Conservation (phyloP, 2,329 filamentous ascomycete species). For the Colletotrichum sidae region DNA sequence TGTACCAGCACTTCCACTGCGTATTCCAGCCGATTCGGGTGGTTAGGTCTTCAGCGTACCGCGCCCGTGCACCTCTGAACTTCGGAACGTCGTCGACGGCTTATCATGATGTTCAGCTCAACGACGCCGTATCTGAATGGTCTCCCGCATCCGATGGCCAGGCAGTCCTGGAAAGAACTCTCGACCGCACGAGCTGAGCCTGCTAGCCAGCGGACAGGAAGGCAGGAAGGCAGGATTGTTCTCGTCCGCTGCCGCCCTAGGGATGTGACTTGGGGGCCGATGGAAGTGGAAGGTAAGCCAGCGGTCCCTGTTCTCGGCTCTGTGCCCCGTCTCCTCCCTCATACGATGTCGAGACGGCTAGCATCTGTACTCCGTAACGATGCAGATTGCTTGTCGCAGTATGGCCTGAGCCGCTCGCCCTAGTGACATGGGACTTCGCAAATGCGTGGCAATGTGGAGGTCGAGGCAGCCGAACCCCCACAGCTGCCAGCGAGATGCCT, state of each 20-base stretch:
- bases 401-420: conserved; percentile 34
- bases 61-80: too few relatives aligned
- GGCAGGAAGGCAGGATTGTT: not conserved
- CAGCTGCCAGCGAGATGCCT: not conserved
- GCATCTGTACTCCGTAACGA: too few relatives aligned
- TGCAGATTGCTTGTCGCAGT: conserved; percentile 15
- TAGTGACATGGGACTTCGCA: conserved; percentile 31
- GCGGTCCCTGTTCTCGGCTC: conserved; percentile 23
- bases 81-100: too few relatives aligned
- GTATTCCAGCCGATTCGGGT: too few relatives aligned
- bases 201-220: conserved; percentile 1
- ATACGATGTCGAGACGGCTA: conserved; percentile 9
- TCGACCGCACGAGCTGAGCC: conserved; percentile 3
- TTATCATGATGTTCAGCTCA: too few relatives aligned
- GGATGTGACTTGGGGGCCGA: conserved; percentile 37
- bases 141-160: conserved; percentile 3
- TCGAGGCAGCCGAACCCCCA: conserved; percentile 17
- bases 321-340: conserved; percentile 21
- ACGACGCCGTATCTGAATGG: too few relatives aligned
- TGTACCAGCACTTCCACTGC: too few relatives aligned
- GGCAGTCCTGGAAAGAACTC: conserved; percentile 4
- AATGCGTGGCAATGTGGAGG: conserved; percentile 33
- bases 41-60: too few relatives aligned
- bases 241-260: conserved; percentile 20
- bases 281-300: conserved; percentile 31